Evolutionary conservation across 2,329 filamentous ascomycete genomes (phyloP).

Genomic region (Colletotrichum horii): DNA sequence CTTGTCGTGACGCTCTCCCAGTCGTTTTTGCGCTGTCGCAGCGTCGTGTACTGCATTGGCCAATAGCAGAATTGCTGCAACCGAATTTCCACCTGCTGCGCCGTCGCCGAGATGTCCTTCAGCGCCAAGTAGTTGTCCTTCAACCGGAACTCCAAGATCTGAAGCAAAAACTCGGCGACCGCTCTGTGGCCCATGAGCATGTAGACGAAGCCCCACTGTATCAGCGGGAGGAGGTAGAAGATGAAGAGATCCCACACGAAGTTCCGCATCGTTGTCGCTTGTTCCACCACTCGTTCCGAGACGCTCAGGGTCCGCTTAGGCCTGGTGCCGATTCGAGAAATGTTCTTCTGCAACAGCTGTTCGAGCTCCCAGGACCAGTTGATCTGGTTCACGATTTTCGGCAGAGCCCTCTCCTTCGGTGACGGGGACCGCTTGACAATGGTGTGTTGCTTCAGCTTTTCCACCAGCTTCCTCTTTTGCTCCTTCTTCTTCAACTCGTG

Average conservation of each 20-base stretch:
- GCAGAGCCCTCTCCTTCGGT: slow-evolving; percentile 80
- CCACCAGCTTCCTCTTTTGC: slow-evolving; percentile 70
- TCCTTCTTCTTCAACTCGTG: slow-evolving; percentile 64
- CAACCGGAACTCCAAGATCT: slow-evolving; percentile 83
- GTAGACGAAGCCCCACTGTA: slow-evolving; percentile 76
- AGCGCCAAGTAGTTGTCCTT: slow-evolving; percentile 81
- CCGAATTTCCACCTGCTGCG: slow-evolving; percentile 96
- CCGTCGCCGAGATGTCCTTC: slow-evolving; percentile 95
- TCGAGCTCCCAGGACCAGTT: slow-evolving; percentile 96
- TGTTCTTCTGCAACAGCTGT: slow-evolving; percentile 85
- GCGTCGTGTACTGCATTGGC: slow-evolving; percentile 93
- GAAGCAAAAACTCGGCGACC: slow-evolving; percentile 78
- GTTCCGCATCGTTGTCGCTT: slow-evolving; percentile 84
- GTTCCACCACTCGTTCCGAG: slow-evolving; percentile 92
- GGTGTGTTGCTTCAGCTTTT: slow-evolving; percentile 88
- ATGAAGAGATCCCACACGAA: slow-evolving; percentile 76
- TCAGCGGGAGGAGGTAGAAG: slow-evolving; percentile 78
- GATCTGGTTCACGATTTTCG: slow-evolving; percentile 87
- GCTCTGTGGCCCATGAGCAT: slow-evolving; percentile 80
- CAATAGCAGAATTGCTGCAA: slow-evolving; percentile 99
- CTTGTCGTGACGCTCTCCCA: slow-evolving; percentile 96
- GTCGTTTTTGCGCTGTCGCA: slow-evolving; percentile 86
- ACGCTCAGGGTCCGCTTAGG: slow-evolving; percentile 88
- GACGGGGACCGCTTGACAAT: slow-evolving; percentile 79
- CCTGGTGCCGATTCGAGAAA: slow-evolving; percentile 80